Base-by-base conservation (phyloP, 2,329 filamentous ascomycete genomes). In the Cladobotryum protrusum region DNA sequence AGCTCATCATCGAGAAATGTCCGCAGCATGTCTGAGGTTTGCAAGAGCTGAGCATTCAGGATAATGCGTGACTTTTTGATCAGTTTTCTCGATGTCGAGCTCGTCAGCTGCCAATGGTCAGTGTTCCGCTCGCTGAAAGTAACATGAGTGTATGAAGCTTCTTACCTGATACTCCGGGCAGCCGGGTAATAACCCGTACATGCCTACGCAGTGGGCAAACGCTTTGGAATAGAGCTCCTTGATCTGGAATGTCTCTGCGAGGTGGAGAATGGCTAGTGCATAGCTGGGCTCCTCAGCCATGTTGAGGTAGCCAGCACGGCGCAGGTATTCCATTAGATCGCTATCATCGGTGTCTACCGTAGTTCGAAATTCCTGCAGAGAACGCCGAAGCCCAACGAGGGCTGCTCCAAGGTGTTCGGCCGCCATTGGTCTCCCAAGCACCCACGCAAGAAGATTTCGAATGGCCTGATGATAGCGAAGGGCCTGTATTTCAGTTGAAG, bases 161-260 rank as follows among this genome's bases (percentile, higher is more conserved):
- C 78, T 57, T 69, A 85, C 83, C 63, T 77, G 70, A 53, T 82
- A 87, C 54, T 87, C 86, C 1, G 75, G 63, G 56, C 76, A 79
- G 5, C 67, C 60, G 37, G 73, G 70, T 5, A 91, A 54, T 20
- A 72, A 71, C 17, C 86, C 79, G 52, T 78, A 79, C 87, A 92
- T 90, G 40, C 87, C 88, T 34, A 86, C 84, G 61, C 87, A 89
- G 60, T 93, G 88, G 13, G 79, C 76, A 65, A 91, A 89, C 0
- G 87, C 83, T 59, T 87, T 78, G 11, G 83, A 76, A 72, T 88
- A 92, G 12, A 88, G 67, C n/a, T 81, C 75, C 47, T 72, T 73
- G 20, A 86, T 66, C 46, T 79, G 76, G 55, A 83, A 84, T 18
- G 75, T 70, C 60, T 92, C 87, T 2, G 86, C 82, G 40, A 89